Conservation (phyloP, 768 basidiomycete genomes). For the Lactifluus pinguis region DNA sequence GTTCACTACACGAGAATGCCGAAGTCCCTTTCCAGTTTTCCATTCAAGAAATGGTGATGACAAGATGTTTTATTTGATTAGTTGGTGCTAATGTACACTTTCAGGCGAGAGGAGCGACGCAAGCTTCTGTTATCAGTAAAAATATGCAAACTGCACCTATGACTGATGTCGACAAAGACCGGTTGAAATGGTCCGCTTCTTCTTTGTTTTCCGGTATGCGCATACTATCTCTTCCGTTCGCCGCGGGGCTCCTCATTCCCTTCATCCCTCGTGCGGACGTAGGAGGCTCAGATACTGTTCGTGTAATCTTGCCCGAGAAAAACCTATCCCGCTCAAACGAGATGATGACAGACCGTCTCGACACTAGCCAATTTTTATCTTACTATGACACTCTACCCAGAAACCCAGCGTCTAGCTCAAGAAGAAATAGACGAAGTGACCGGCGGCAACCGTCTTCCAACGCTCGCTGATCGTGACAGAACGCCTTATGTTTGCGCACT, state of each 20-base stretch:
- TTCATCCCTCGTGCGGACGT: background rate
- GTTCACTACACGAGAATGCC: background rate
- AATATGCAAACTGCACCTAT: constrained; percentile 1
- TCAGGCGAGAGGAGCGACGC: constrained; percentile 18
- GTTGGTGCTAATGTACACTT: background rate
- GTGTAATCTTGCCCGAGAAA: background rate
- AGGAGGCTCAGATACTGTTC: constrained; percentile 18
- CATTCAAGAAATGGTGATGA: constrained; percentile 3
- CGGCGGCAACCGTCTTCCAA: constrained; percentile 16
- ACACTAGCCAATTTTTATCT: constrained; percentile 20
- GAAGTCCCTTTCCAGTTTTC: background rate
- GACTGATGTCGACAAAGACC: constrained; percentile 8
- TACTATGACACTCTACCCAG: constrained; percentile 23
- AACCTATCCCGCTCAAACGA: background rate
- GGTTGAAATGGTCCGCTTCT: constrained; percentile 21
- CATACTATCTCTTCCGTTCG: background rate
- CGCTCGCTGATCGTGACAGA: constrained; percentile 15
- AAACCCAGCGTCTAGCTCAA: constrained; percentile 23
- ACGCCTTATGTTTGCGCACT: constrained; percentile 24
- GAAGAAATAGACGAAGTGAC: constrained; percentile 23
- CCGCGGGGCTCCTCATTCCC: background rate
- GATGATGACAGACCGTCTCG: constrained; percentile 18
- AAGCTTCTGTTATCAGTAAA: constrained; percentile 16
- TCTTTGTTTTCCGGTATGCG: constrained; percentile 19
- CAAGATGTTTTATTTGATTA: background rate